Percentiles rank a stretch among this genome's conserved stretches.
These are phyloP conservation scores for Capsella rubella DNA, from an alignment of 441 rosid genomes.

Conservation along the genomic window DNA sequence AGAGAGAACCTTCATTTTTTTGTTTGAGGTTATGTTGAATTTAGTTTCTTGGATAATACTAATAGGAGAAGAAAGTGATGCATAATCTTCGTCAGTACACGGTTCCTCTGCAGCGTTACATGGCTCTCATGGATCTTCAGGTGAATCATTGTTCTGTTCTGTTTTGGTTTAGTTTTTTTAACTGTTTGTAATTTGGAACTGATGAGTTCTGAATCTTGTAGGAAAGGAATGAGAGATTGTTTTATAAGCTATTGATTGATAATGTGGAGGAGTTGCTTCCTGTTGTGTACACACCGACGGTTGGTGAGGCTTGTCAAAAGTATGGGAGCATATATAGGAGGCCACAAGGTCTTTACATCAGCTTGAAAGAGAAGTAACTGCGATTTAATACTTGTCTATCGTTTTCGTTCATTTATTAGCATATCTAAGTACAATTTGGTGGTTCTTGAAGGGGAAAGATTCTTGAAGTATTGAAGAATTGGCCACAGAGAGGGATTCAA, in stretches of 20 bases:
- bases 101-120: slow-evolving; percentile 87
- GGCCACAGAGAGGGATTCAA: slow-evolving; percentile 89
- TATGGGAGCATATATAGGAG: slow-evolving; percentile 93
- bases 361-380: slow-evolving; percentile 81
- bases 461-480: slow-evolving; percentile 85
- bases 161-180: neutral
- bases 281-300: slow-evolving; percentile 95
- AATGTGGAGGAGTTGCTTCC: slow-evolving; percentile 95
- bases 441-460: slow-evolving; percentile 69
- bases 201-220: slow-evolving; percentile 42
- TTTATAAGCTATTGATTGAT: slow-evolving; percentile 90
- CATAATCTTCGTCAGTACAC: slow-evolving; percentile 79
- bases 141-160: slow-evolving; percentile 40
- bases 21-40: slow-evolving; percentile 8
- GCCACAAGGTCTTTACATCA: slow-evolving; percentile 93
- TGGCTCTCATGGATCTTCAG: slow-evolving; percentile 97
- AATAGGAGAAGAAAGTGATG: slow-evolving; percentile 81
- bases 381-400: neutral
- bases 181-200: neutral
- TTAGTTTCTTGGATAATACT: neutral
- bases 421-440: slow-evolving; percentile 2
- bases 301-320: slow-evolving; percentile 97
- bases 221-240: slow-evolving; percentile 93
- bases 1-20: neutral
- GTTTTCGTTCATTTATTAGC: neutral